phyloP scores from a whole-genome alignment of 805 yeast species.

The Priceomyces carsonii region DNA sequence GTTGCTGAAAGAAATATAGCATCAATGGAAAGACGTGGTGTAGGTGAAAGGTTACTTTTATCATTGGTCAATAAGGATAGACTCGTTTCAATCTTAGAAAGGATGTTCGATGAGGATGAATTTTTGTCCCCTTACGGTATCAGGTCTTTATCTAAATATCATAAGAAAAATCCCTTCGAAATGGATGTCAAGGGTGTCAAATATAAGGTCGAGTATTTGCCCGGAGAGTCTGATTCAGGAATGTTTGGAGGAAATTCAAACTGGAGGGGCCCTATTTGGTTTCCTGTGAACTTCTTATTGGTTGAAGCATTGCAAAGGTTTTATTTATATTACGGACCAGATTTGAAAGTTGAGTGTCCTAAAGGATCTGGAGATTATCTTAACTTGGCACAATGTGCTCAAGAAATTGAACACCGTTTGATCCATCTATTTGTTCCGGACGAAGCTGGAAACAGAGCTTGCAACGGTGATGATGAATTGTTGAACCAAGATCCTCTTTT shows the following conservation, averaged over 20 bases:
- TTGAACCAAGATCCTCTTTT: slow-evolving; percentile 65
- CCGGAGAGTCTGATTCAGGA: slow-evolving; percentile 90
- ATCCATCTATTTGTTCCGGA: slow-evolving; percentile 75
- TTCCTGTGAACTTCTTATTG: slow-evolving; percentile 83
- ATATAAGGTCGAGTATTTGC: slow-evolving; percentile 70
- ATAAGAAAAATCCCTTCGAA: slow-evolving; percentile 78
- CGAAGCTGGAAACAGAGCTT: slow-evolving; percentile 67
- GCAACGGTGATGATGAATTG: slow-evolving; percentile 64
- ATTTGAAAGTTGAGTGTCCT: slow-evolving; percentile 84
- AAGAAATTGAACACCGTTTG: slow-evolving; percentile 83
- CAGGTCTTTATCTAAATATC: slow-evolving; percentile 84
- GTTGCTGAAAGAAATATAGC: slow-evolving; percentile 84
- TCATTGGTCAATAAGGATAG: slow-evolving; percentile 83
- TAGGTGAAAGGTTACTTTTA: slow-evolving; percentile 76
- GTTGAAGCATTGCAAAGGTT: slow-evolving; percentile 87
- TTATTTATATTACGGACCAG: slow-evolving; percentile 84
- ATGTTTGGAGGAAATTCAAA: slow-evolving; percentile 96
- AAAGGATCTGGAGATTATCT: slow-evolving; percentile 74
- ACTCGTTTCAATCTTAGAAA: slow-evolving; percentile 67
- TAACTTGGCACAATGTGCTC: slow-evolving; percentile 88
- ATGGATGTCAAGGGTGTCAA: slow-evolving; percentile 80
- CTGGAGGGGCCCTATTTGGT: slow-evolving; percentile 98
- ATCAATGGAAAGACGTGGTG: slow-evolving; percentile 76
- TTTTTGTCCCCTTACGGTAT: slow-evolving; percentile 84
- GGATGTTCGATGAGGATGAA: slow-evolving; percentile 84